Conservation (phyloP, 257 asterid genomes). For the Avicennia marina region DNA sequence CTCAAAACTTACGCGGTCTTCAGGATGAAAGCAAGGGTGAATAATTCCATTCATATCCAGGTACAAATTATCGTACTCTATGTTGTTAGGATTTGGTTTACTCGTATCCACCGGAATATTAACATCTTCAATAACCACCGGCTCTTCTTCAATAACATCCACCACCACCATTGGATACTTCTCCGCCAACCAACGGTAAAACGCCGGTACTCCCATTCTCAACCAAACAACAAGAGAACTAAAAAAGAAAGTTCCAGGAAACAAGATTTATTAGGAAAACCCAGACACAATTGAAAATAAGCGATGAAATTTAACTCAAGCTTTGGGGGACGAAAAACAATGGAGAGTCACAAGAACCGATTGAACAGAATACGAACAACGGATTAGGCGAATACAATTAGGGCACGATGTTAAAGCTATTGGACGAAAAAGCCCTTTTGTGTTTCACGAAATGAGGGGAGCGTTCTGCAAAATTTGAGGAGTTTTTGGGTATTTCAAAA, state of each 20-base stretch:
- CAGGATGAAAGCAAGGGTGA: conserved; percentile 97
- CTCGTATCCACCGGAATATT: conserved; percentile 89
- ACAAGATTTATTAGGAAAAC: not conserved
- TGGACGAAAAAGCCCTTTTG: conserved; percentile 12
- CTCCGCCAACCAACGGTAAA: conserved; percentile 98
- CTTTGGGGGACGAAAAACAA: not conserved
- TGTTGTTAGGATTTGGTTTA: conserved; percentile 75
- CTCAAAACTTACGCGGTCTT: conserved; percentile 67
- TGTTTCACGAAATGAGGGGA: not conserved
- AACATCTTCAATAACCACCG: conserved; percentile 68
- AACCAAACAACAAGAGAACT: conserved; percentile 7
- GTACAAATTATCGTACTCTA: conserved; percentile 83
- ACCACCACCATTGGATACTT: conserved; percentile 85
- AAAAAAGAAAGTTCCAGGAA: not conserved
- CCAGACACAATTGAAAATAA: not conserved
- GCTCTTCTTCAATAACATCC: conserved; percentile 83
- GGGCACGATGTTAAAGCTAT: conserved; percentile 20
- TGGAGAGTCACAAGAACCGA: conserved; percentile 7
- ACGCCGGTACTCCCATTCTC: conserved; percentile 96
- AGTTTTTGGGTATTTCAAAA: not conserved
- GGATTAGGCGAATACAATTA: conserved; percentile 15
- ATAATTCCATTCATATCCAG: conserved; percentile 94
- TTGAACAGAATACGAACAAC: not conserved
- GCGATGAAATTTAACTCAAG: not conserved
- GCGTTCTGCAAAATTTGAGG: not conserved